Conservation (phyloP, 2,329 filamentous ascomycete species). For the Colletotrichum musae region DNA sequence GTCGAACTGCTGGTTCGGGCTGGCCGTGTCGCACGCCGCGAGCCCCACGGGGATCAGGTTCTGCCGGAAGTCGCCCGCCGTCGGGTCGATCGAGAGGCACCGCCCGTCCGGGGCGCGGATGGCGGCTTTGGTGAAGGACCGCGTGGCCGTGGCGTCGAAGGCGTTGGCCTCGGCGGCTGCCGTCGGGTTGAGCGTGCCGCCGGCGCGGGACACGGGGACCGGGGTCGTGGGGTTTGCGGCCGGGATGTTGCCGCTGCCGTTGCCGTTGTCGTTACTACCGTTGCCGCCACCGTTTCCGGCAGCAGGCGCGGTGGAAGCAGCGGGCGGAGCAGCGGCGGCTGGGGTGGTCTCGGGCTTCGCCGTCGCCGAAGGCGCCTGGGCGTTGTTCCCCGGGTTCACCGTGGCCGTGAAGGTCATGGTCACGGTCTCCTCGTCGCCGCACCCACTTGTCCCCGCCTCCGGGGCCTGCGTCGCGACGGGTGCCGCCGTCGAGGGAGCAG, state of each 20-base stretch:
- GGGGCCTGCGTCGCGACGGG: conserved; percentile 23
- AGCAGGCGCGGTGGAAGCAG: conserved; percentile 3
- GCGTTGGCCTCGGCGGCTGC: conserved; percentile 64
- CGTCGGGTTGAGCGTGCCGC: conserved; percentile 63
- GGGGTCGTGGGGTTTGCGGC: conserved; percentile 57
- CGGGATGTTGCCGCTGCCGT: conserved; percentile 38
- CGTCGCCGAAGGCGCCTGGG: conserved; percentile 12
- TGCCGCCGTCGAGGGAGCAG: conserved; percentile 1
- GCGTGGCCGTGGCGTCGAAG: conserved; percentile 62
- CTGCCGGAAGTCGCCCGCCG: conserved; percentile 67
- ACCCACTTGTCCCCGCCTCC: neutral
- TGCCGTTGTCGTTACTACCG: conserved; percentile 13
- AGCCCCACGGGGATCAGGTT: conserved; percentile 66
- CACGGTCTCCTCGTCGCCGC: conserved; percentile 20
- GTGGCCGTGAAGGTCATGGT: conserved; percentile 27
- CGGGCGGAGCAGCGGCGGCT: conserved; percentile 1
- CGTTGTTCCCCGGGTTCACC: conserved; percentile 12
- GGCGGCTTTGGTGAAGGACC: conserved; percentile 60
- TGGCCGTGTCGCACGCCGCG: conserved; percentile 57
- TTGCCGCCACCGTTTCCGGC: conserved; percentile 20
- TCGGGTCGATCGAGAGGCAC: conserved; percentile 66
- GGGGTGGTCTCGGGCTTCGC: conserved; percentile 13
- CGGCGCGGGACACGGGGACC: conserved; percentile 65
- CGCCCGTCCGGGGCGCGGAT: conserved; percentile 64
- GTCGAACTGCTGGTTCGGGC: conserved; percentile 65